These are phyloP conservation scores for Persicaria maculosa DNA, from an alignment of 148 eudicot genomes.

Conservation along the genomic window DNA sequence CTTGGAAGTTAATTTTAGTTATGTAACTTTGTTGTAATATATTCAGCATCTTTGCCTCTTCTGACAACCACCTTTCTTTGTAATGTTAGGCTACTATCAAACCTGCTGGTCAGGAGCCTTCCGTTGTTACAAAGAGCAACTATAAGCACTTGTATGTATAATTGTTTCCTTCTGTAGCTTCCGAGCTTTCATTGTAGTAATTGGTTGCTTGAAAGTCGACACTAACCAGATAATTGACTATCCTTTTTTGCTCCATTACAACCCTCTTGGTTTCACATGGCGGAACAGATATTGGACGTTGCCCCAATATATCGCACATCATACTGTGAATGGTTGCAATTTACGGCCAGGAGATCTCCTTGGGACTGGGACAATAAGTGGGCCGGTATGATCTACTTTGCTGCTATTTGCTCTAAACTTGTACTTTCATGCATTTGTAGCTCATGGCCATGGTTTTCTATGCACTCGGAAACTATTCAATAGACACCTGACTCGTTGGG, in stretches of 20 bases:
- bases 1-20: background rate
- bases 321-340: constrained; percentile 90
- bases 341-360: constrained; percentile 94
- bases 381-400: constrained; percentile 61
- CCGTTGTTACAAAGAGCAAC: constrained; percentile 67
- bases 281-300: constrained; percentile 78
- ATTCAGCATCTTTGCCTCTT: background rate
- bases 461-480: constrained; percentile 7
- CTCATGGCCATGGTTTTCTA: background rate
- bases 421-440: background rate
- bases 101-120: constrained; percentile 56
- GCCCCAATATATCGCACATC: constrained; percentile 94
- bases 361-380: constrained; percentile 92
- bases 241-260: background rate
- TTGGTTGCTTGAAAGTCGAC: no score
- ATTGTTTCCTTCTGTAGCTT: background rate
- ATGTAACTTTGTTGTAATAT: background rate
- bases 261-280: constrained; percentile 12
- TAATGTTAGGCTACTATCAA: constrained; percentile 60
- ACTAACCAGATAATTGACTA: no score
- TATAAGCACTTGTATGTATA: constrained; percentile 74
- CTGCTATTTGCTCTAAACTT: background rate
- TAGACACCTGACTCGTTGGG: constrained; percentile 39
- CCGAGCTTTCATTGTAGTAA: no score
- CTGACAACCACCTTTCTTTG: background rate